Base-by-base conservation (phyloP, 2,329 filamentous ascomycete genomes). In the Xylaria hypoxylon region DNA sequence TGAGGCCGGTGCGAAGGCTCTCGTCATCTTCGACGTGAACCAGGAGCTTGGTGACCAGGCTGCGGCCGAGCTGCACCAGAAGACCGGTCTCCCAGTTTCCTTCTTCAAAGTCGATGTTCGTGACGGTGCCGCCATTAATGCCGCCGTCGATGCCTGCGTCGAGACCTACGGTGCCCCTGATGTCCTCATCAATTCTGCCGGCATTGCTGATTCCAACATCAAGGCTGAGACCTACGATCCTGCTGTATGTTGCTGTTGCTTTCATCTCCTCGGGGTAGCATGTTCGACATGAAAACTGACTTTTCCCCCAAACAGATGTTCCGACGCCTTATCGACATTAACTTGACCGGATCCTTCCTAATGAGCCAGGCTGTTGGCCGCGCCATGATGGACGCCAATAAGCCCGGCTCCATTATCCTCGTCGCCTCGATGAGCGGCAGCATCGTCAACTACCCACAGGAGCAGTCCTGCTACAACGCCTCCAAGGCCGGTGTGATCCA, bases 391-490 rank as follows among this genome's bases (percentile, higher is more conserved):
- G 82, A 84, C n/a, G 86, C 87, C 62, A 85, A 86, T 75, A 89
- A 89, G 80, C 88, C 89, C 13, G 92, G 92, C 47, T 90, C 87
- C 75, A 91, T 94, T 76, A 85, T 94, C 75, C 87, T 93, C 68
- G 88, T 94, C 59, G 91, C 90, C 35, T 92, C 90, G 75, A 94
- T 95, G 92, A 93, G 90, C 56, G 92, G 92, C 71, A 88, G 89
- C 81, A 89, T 95, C 70, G 92, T 94, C 85, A 95, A 95, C 87
- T 94, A 90, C 83, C 92, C 92, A 6, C 92, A 94, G 81, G 90
- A 93, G 82, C 92, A 94, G 82, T 89, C 85, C 52, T 92, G 90
- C 80, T 95, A 95, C 87, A 94, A 94, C 76, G 91, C 91, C 33
- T 92, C 90, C 80, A 94, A 94, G 86, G 91, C 92, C 17, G 92